A percentile compares a stretch with the other conserved stretches of the same genome.
Conservation (phyloP, 2,329 filamentous ascomycete genomes). For the Colletotrichum orchidophilum region DNA sequence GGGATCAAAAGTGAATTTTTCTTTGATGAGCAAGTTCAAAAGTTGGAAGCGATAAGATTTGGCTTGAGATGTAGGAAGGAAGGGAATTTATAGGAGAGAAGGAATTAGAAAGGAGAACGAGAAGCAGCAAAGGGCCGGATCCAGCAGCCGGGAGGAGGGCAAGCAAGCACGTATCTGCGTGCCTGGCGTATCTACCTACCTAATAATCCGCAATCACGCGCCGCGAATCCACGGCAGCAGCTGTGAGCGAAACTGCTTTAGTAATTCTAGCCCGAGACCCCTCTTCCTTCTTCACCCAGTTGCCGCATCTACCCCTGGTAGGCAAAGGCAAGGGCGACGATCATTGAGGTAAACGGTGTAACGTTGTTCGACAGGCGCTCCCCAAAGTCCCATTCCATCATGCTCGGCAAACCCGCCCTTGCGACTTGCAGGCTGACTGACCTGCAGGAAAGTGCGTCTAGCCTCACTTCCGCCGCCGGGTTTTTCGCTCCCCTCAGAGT, state of each 20-base stretch:
- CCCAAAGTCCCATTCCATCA: background rate
- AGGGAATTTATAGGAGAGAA: background rate
- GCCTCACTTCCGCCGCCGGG: background rate
- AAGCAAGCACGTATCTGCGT: background rate
- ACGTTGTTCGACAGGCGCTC: conserved; percentile 8
- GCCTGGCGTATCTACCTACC: background rate
- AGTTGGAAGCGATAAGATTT: background rate
- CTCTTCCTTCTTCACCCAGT: background rate
- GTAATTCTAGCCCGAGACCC: background rate
- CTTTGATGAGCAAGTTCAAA: background rate
- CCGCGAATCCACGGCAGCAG: background rate
- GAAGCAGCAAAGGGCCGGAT: background rate
- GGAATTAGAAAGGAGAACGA: background rate
- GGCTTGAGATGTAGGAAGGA: background rate
- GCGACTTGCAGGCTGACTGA: background rate
- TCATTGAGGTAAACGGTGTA: conserved; percentile 5
- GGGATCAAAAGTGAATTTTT: background rate
- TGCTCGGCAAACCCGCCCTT: background rate
- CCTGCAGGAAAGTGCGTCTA: background rate
- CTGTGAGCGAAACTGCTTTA: background rate
- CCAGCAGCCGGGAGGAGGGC: background rate
- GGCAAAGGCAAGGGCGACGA: conserved; percentile 4
- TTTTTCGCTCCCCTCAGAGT: background rate
- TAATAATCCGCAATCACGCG: background rate
- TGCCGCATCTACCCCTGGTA: conserved; percentile 23